Base-by-base conservation (phyloP, 805 yeast species). In the Pichia pseudocactophila region DNA sequence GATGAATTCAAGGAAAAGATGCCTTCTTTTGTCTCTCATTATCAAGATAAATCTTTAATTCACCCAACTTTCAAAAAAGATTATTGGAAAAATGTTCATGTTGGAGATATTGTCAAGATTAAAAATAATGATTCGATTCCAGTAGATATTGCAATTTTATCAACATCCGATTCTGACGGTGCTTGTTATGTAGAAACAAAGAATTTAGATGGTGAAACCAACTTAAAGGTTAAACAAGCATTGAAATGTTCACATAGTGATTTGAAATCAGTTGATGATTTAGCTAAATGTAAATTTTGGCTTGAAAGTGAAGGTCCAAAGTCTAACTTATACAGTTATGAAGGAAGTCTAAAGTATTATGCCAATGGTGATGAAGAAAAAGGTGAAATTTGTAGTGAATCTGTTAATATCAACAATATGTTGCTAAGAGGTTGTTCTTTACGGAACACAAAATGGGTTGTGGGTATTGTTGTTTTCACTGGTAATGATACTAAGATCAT, bases 271-370 rank as follows among this genome's bases (percentile, higher is more conserved):
- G 67, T 63, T 28, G 63, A 67, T 45, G 80, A 76, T 50, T 55
- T 74, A 32, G 66, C 71, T 7, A 66, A 69, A 52, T 63, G 75
- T 40, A 70, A 69, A 48, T 82, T 82, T 51, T 74, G 81, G 74
- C 63, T 83, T n/a, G 86, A 83, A 50, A 74, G 83, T 65, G 92
- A 84, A 63, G 90, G 88, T 7, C 94, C 94, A 13, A 87, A 83
- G 59, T 73, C 88, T 1, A 82, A 82, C 56, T 65, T 84, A 49
- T 84, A 84, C 59, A 71, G 79, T 34, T 84, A 82, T 54, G 84
- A 82, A 57, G 94, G 92, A 49, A 80, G 78, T 51, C 54, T 81
- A 48, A 74, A 71, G 50, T 75, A 71, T 42, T 55, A 55, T 41
- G 62, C 56, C 18, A 55, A 55, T 40, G 65, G 64, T 38, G 73